Percentiles rank a stretch among this genome's conserved stretches.
Conservation (phyloP, 257 asterid genomes). For the Jacaranda copaia region DNA sequence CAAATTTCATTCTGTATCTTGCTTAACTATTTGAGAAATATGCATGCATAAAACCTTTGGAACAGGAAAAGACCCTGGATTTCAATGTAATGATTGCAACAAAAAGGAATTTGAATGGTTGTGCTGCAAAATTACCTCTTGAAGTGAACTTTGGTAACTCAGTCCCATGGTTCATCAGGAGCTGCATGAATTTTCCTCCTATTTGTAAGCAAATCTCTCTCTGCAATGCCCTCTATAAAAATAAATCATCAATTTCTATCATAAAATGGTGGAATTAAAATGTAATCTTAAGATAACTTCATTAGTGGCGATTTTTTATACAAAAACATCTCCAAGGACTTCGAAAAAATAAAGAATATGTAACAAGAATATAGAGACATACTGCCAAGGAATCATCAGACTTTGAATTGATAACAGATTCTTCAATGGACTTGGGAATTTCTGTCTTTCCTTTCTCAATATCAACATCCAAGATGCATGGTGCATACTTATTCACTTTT, state of each 20-base stretch:
- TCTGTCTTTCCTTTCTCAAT: slow-evolving; percentile 77
- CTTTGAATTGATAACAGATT: slow-evolving; percentile 52
- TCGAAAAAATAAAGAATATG: slow-evolving; percentile 7
- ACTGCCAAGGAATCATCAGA: slow-evolving; percentile 69
- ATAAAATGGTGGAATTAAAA: slow-evolving; percentile 3
- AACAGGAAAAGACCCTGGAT: slow-evolving; percentile 23
- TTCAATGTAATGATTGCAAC: slow-evolving; percentile 16
- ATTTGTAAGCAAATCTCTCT: slow-evolving; percentile 71
- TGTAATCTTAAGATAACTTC: slow-evolving; percentile 16
- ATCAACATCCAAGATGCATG: slow-evolving; percentile 55
- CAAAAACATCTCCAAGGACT: slow-evolving; percentile 23
- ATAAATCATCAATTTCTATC: slow-evolving; percentile 24
- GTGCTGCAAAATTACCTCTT: slow-evolving; percentile 62
- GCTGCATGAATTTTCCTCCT: slow-evolving; percentile 85
- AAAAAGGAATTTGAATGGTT: slow-evolving; percentile 22
- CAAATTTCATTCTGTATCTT: slow-evolving; percentile 4
- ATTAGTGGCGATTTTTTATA: slow-evolving; percentile 9
- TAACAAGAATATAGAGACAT: slow-evolving; percentile 42
- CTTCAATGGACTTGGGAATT: slow-evolving; percentile 48
- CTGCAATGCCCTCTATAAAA: slow-evolving; percentile 68
- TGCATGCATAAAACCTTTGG: slow-evolving; percentile 24
- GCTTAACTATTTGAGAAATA: not conserved
- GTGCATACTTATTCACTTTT: slow-evolving; percentile 48
- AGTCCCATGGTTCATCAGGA: slow-evolving; percentile 66
- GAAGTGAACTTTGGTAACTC: slow-evolving; percentile 81